Conservation (phyloP, 352 stramenopile species). For the Globisporangium barbulae region DNA sequence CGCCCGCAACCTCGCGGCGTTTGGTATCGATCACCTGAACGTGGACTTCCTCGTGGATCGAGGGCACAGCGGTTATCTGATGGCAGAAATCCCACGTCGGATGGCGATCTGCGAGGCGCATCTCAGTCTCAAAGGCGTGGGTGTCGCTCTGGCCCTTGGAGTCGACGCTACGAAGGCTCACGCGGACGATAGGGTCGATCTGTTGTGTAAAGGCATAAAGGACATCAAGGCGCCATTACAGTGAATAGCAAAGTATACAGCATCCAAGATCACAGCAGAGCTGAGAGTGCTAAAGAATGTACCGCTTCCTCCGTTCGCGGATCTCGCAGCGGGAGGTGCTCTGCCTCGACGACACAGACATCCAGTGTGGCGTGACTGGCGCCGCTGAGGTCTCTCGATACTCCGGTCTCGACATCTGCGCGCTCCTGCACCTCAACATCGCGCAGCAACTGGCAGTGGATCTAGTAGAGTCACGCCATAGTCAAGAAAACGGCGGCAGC, state of each 20-base stretch:
- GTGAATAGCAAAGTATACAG: not conserved
- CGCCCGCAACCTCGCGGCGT: constrained; percentile 42
- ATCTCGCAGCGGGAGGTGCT: constrained; percentile 51
- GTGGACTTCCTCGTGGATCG: constrained; percentile 33
- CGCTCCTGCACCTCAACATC: constrained; percentile 21
- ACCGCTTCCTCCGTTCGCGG: constrained; percentile 40
- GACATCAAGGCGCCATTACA: not conserved
- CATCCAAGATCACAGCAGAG: not conserved
- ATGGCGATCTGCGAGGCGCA: constrained; percentile 40
- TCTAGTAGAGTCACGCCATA: constrained; percentile 10
- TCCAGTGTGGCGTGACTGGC: constrained; percentile 37
- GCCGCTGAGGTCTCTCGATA: constrained; percentile 23
- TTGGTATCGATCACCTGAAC: constrained; percentile 57
- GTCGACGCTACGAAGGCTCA: constrained; percentile 26
- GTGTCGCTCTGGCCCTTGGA: constrained; percentile 3
- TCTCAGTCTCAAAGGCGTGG: constrained; percentile 27
- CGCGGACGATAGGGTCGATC: constrained; percentile 55
- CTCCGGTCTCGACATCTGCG: constrained; percentile 27
- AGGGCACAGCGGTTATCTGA: constrained; percentile 32
- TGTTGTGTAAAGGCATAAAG: constrained; percentile 13
- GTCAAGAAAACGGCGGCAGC: too few relatives aligned
- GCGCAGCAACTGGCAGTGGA: constrained; percentile 22
- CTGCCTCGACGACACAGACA: constrained; percentile 38
- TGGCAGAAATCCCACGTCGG: constrained; percentile 41
- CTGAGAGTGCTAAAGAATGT: not conserved